phyloP scores from a whole-genome alignment of 1,284 basidiomycete species.

The Erythrobasidium hasegawianum region DNA sequence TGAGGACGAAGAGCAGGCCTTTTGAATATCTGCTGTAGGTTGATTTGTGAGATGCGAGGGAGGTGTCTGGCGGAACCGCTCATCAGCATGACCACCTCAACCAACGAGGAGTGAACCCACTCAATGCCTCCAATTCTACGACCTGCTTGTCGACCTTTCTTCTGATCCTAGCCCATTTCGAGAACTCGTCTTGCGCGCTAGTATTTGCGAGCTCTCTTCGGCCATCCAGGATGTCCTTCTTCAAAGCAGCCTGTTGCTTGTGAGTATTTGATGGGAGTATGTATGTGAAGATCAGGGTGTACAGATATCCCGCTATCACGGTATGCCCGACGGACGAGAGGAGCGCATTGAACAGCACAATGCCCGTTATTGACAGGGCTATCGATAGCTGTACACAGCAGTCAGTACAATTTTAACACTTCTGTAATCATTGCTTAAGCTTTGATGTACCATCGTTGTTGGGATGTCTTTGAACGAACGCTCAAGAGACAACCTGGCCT shows the following conservation, averaged over 20 bases:
- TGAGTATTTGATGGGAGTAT: constrained; percentile 28
- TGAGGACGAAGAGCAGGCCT: constrained; percentile 68
- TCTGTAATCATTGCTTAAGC: too few species aligned
- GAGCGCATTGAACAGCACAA: constrained; percentile 29
- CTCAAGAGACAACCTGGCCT: too few species aligned
- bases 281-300: constrained; percentile 23
- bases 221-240: constrained; percentile 68
- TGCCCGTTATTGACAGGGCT: constrained; percentile 21
- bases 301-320: constrained; percentile 21
- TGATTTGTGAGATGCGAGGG: constrained; percentile 19
- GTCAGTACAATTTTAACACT: not conserved
- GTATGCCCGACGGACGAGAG: constrained; percentile 28
- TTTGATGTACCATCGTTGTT: too few species aligned
- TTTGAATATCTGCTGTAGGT: constrained; percentile 66
- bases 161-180: constrained; percentile 94
- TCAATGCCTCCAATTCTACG: constrained; percentile 87
- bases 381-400: constrained; percentile 9
- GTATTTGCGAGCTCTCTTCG: constrained; percentile 85
- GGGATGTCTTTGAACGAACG: too few species aligned
- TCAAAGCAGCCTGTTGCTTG: constrained; percentile 55
- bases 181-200: constrained; percentile 94
- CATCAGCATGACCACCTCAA: not conserved
- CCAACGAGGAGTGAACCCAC: constrained; percentile 37
- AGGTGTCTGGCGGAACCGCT: constrained; percentile 16
- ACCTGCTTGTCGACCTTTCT: constrained; percentile 87